These are phyloP conservation scores for Kandelia obovata DNA, from an alignment of 345 rosid genomes.

Conservation along the genomic window DNA sequence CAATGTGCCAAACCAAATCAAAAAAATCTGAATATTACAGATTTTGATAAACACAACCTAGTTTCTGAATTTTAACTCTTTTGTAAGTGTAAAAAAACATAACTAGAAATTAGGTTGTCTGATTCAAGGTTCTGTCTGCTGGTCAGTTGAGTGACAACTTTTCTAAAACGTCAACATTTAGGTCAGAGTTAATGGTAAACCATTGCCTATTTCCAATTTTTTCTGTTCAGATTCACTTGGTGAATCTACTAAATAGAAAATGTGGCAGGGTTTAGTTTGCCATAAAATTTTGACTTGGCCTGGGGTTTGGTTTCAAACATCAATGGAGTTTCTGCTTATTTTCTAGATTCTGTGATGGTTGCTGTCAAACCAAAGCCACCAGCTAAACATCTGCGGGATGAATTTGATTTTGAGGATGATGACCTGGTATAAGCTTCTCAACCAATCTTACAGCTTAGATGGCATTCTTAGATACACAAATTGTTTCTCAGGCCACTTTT, in stretches of 20 bases:
- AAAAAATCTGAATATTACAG: neutral
- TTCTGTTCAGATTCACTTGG: neutral
- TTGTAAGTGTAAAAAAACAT: neutral
- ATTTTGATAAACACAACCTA: neutral
- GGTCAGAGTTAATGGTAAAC: neutral
- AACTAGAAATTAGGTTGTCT: neutral
- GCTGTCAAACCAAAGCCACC: slow-evolving; percentile 82
- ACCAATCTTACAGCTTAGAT: slow-evolving; percentile 3
- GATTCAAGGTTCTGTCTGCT: neutral
- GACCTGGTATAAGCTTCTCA: slow-evolving; percentile 45
- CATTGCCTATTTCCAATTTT: neutral
- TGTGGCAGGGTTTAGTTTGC: neutral
- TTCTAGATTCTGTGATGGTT: slow-evolving; percentile 60
- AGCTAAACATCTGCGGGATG: slow-evolving; percentile 41
- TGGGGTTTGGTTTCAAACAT: slow-evolving; percentile 5
- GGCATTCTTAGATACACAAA: neutral
- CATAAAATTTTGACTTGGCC: neutral
- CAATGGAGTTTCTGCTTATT: neutral
- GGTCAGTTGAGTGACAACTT: too few species aligned
- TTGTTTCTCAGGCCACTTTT: neutral
- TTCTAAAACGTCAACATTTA: neutral
- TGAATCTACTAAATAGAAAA: too few species aligned
- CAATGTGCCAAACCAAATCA: neutral
- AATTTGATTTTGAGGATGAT: slow-evolving; percentile 46
- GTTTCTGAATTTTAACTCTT: neutral